Conservation (phyloP, 805 yeast species). For the Metschnikowia shivogae region DNA sequence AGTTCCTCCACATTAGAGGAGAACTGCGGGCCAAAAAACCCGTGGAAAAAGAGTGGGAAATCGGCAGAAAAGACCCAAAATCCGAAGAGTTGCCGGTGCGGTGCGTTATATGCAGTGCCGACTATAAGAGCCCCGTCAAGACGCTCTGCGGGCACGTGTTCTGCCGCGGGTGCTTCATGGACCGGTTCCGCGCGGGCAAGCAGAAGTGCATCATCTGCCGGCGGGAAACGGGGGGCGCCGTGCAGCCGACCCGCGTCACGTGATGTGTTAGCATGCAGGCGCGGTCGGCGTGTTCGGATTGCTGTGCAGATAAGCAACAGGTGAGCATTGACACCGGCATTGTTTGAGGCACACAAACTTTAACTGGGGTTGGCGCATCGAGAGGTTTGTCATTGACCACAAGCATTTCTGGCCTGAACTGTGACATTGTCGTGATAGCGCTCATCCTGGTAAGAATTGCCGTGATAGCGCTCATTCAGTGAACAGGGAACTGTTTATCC, state of each 20-base stretch:
- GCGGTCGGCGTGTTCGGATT: not conserved
- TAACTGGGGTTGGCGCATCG: not conserved
- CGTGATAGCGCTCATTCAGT: too few relatives aligned
- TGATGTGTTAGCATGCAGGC: not conserved
- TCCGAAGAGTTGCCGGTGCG: slow-evolving; percentile 44
- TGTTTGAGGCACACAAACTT: too few relatives aligned
- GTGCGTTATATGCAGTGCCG: slow-evolving; percentile 57
- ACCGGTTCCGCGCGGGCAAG: slow-evolving; percentile 36
- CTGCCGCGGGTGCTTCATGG: slow-evolving; percentile 59
- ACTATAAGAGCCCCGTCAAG: slow-evolving; percentile 52
- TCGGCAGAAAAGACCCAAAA: slow-evolving; percentile 11
- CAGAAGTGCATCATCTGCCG: slow-evolving; percentile 56
- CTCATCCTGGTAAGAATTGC: too few relatives aligned
- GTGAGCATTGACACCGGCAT: too few relatives aligned
- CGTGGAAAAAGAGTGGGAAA: slow-evolving; percentile 67
- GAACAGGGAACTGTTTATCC: too few relatives aligned
- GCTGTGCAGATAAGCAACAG: not conserved
- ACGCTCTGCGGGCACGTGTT: slow-evolving; percentile 62
- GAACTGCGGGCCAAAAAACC: slow-evolving; percentile 73
- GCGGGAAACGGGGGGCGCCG: slow-evolving; percentile 56
- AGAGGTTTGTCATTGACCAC: not conserved
- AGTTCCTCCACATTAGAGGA: slow-evolving; percentile 86
- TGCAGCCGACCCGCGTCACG: slow-evolving; percentile 41
- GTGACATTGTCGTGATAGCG: too few relatives aligned
- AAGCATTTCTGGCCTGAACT: too few relatives aligned